Evolutionary conservation across 2,329 filamentous ascomycete genomes (phyloP), one percentile per base, ranked within the genome.

Genomic region (Aspergillus cejpii): DNA sequence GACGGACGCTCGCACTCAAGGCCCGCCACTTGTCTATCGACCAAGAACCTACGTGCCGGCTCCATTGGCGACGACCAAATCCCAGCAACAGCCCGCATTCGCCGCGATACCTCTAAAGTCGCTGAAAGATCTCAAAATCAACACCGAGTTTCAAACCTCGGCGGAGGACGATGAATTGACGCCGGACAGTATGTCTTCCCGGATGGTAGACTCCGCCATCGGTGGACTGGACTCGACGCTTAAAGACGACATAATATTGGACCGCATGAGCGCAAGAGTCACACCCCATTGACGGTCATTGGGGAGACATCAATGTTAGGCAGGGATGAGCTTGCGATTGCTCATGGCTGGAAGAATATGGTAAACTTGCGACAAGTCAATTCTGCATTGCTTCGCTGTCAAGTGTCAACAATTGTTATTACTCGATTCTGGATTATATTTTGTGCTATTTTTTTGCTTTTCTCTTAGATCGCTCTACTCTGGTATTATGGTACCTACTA

Each of bases 161-260:
- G 52, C 65, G 41, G 63, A 67, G 12, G 70, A 71, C 1, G 66
- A 71, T 19, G 71, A 73, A 51, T 52, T 73, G 39, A 73, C 70
- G 3, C 70, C 70, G 0, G 71, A 74, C 47, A 73, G 70, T 52
- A 74, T 73, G 70, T 71, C 69, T 5, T 73, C 70, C 19, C 66
- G 70, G 20, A 59, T 74, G 51, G 58, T 70, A 5, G 70, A 73
- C 48, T 72, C 70, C 11, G 69, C 67, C 1, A 64, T 73, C 38
- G 60, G 58, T n/a, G 69, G 68, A 14, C 50, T 69, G 11, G 67
- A 71, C 38, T 61, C 65, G 20, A 62, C 64, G 8, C 51, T 71
- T 41, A 66, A 67, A 53, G 63, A 61, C 2, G 68, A 72, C 42
- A 44, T 71, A 36, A 57, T 67, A 37, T 69, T 70, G 43, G 69